Conservation (phyloP, 371 early-diverging fungal species). For the Ecytonucleospora hepatopenaei region DNA sequence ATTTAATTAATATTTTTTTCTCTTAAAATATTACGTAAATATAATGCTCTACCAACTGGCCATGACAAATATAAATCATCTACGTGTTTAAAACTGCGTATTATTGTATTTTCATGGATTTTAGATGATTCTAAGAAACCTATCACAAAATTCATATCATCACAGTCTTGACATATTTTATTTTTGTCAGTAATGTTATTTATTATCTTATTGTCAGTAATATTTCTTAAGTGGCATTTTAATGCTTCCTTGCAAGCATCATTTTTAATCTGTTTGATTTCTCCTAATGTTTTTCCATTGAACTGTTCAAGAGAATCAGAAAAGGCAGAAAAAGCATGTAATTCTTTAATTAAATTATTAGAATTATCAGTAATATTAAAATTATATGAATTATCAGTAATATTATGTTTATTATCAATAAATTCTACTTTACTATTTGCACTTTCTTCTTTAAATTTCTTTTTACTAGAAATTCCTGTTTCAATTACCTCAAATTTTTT, state of each 20-base stretch:
- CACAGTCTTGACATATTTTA: too few relatives aligned
- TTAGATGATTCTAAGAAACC: too few relatives aligned
- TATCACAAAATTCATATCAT: too few relatives aligned
- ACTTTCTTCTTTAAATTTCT: not conserved
- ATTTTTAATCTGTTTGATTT: not conserved
- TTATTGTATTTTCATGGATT: too few relatives aligned
- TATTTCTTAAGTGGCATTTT: not conserved
- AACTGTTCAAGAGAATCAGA: not conserved
- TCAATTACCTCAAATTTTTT: not conserved
- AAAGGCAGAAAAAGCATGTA: not conserved
- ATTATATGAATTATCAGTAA: too few relatives aligned
- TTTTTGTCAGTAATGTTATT: too few relatives aligned
- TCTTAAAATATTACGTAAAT: too few relatives aligned
- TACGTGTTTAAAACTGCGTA: too few relatives aligned
- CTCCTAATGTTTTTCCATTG: not conserved
- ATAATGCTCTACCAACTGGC: not conserved
- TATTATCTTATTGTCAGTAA: not conserved
- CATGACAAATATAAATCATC: not conserved
- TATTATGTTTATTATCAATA: too few relatives aligned
- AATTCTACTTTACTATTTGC: too few relatives aligned
- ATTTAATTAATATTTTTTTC: not conserved
- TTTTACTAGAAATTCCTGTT: slow-evolving; percentile 4
- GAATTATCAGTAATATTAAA: too few relatives aligned
- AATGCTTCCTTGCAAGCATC: not conserved
- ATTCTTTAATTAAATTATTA: too few relatives aligned